Percentiles rank a stretch among this genome's conserved stretches.
phyloP scores from a whole-genome alignment of 2,329 filamentous ascomycete genomes.

The Apiospora saccharicola region DNA sequence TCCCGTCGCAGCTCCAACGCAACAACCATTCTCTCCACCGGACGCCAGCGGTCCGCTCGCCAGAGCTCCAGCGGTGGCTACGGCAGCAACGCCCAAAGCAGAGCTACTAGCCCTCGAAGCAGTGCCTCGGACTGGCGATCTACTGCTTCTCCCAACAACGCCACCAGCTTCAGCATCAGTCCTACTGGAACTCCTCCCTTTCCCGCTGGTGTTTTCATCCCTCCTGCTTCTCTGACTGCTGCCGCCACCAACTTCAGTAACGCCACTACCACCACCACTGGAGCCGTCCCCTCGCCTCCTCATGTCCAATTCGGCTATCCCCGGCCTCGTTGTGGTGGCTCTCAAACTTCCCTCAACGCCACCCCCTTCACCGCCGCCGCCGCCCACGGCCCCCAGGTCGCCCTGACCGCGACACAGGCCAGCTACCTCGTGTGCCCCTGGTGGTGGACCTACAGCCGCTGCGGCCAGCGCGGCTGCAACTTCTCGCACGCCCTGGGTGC shows the following conservation, averaged over 20 bases:
- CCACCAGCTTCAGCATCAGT: not conserved
- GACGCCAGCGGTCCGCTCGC: not conserved
- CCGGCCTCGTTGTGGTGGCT: no score
- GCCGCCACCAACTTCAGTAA: not conserved
- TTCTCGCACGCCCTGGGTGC: not conserved
- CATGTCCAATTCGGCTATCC: no score
- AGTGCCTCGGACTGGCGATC: not conserved
- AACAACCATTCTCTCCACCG: not conserved
- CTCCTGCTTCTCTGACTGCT: not conserved
- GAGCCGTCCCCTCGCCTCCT: no score
- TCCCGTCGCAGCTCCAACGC: not conserved
- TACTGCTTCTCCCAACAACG: not conserved
- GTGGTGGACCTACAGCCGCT: not conserved
- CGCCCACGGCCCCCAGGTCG: not conserved
- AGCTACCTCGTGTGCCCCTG: constrained; percentile 1
- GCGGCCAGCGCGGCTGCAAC: not conserved
- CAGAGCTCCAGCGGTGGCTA: not conserved
- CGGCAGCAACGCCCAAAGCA: not conserved
- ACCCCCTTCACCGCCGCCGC: not conserved
- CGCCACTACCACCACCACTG: not conserved
- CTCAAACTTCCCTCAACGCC: not conserved
- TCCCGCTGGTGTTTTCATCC: not conserved
- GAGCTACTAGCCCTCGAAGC: not conserved
- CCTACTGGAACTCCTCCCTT: not conserved
- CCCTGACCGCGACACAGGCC: not conserved